Evolutionary conservation across 768 basidiomycete species (phyloP).

Genomic region (Leccinum olivaceopallidum): DNA sequence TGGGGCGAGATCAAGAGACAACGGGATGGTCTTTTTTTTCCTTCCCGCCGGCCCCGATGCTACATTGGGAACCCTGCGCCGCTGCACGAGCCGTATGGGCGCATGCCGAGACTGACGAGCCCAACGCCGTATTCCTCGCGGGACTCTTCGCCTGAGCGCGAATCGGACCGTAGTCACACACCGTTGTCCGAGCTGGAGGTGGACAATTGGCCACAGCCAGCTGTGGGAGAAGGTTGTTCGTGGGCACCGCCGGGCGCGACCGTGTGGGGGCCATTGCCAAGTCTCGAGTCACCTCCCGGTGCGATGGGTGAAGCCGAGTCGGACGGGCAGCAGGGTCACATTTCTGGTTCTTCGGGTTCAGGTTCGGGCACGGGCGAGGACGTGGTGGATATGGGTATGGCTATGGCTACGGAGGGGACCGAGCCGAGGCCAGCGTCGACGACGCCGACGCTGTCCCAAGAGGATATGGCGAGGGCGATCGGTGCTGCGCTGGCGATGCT

Average conservation of each 20-base stretch:
- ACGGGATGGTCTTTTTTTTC: neutral
- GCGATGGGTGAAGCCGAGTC: neutral
- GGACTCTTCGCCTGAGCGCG: conserved; percentile 2
- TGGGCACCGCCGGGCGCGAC: conserved; percentile 20
- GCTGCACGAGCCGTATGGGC: conserved; percentile 21
- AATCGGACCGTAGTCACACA: conserved; percentile 16
- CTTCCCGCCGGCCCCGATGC: conserved; percentile 9
- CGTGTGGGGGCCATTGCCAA: neutral
- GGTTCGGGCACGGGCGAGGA: neutral
- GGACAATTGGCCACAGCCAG: conserved; percentile 33
- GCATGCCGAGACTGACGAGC: conserved; percentile 16
- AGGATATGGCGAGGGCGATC: conserved; percentile 27
- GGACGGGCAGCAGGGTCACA: neutral
- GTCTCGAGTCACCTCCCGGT: neutral
- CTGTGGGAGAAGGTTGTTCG: conserved; percentile 31
- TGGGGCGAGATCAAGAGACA: conserved; percentile 1
- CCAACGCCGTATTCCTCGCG: conserved; percentile 2
- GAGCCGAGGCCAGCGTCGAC: conserved; percentile 1
- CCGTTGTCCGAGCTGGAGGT: conserved; percentile 12
- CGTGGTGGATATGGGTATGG: neutral
- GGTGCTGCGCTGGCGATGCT: conserved; percentile 23
- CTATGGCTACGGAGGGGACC: neutral
- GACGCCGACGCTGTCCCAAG: conserved; percentile 17
- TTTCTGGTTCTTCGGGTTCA: neutral
- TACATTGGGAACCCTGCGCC: conserved; percentile 21